These are phyloP conservation scores for Akanthomyces uredinophilus DNA, from an alignment of 2,329 filamentous ascomycete genomes.

Conservation along the genomic window DNA sequence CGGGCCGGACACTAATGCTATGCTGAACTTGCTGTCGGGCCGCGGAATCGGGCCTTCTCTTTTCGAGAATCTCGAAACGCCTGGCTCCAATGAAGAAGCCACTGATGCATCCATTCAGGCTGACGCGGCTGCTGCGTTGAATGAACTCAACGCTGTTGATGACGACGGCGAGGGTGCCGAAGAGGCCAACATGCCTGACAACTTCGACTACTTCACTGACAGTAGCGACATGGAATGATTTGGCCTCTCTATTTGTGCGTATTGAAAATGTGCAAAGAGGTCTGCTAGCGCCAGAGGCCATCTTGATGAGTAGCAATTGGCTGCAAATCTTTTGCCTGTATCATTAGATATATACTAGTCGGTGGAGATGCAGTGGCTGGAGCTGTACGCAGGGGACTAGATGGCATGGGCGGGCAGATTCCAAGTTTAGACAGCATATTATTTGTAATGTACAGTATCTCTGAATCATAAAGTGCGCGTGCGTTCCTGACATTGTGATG, in stretches of 20 bases:
- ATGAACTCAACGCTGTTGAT: constrained; percentile 56
- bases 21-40: constrained; percentile 38
- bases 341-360: constrained; percentile 14
- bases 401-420: background rate
- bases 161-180: constrained; percentile 73
- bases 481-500: background rate
- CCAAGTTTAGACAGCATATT: constrained; percentile 11
- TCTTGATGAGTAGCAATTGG: background rate
- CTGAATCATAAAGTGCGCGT: background rate
- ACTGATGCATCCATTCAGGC: constrained; percentile 16
- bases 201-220: constrained; percentile 77
- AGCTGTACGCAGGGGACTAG: constrained; percentile 1
- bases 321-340: constrained; percentile 18
- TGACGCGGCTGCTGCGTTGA: no score
- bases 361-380: background rate
- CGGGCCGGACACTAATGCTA: constrained; percentile 26
- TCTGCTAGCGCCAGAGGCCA: background rate
- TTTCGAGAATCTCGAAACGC: no score
- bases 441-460: constrained; percentile 12
- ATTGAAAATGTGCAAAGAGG: background rate
- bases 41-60: constrained; percentile 22
- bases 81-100: no score
- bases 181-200: constrained; percentile 63
- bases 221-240: constrained; percentile 44
- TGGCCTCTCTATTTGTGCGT: background rate